Evolutionary conservation across 352 stramenopile species (phyloP).

Genomic region (Phytophthora pistaciae): DNA sequence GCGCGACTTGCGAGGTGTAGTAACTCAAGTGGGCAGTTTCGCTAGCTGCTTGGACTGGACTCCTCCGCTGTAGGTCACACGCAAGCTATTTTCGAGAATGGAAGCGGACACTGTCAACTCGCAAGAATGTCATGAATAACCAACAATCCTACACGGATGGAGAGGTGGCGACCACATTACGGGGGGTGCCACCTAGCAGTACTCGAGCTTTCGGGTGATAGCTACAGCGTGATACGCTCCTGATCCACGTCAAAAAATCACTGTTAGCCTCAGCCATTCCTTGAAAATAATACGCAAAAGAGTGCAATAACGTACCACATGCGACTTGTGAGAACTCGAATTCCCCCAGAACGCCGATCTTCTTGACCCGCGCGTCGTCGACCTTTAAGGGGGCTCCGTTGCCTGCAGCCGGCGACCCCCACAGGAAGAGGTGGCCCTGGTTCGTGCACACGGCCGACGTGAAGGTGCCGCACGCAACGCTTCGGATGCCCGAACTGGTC

Average conservation of each 20-base stretch:
- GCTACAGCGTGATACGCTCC: conserved; percentile 75
- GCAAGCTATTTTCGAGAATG: conserved; percentile 30
- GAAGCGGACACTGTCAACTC: neutral
- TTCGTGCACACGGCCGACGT: conserved; percentile 62
- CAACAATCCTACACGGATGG: conserved; percentile 3
- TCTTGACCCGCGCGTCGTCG: conserved; percentile 63
- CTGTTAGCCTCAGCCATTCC: neutral
- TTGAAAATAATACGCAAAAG: too few species aligned
- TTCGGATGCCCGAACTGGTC: conserved; percentile 36
- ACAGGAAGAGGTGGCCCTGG: conserved; percentile 72
- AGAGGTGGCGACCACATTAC: conserved; percentile 6
- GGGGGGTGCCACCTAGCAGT: conserved; percentile 33
- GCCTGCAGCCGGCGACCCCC: conserved; percentile 76
- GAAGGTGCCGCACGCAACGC: conserved; percentile 72
- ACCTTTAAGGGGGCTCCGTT: conserved; percentile 65
- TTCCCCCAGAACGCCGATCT: conserved; percentile 48
- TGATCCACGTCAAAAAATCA: conserved; percentile 22
- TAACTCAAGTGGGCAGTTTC: conserved; percentile 23
- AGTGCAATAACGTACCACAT: conserved; percentile 44
- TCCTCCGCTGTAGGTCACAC: conserved; percentile 22
- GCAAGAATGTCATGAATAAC: neutral
- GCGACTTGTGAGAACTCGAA: conserved; percentile 65
- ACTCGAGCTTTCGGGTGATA: conserved; percentile 60
- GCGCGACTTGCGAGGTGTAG: neutral
- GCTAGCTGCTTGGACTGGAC: conserved; percentile 2